These are phyloP conservation scores for Schoenoplectus tabernaemontani DNA, from an alignment of 202 grass and related monocot genomes.

Conservation along the genomic window DNA sequence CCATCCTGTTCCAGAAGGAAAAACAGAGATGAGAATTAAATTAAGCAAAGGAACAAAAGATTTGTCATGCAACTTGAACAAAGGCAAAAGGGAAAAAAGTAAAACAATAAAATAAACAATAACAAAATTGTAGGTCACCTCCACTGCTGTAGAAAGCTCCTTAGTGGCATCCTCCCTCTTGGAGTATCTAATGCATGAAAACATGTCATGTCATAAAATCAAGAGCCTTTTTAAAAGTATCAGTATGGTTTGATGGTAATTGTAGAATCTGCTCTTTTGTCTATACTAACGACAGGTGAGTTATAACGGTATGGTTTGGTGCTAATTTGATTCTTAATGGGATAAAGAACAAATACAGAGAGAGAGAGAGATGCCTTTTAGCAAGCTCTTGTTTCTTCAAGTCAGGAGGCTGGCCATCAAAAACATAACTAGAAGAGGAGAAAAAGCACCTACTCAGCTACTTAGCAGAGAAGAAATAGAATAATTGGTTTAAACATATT, in stretches of 20 bases:
- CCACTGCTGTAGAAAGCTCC: slow-evolving; percentile 52
- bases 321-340: no score
- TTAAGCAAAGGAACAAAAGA: neutral
- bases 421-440: slow-evolving; percentile 69
- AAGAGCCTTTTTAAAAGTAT: neutral
- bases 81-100: neutral
- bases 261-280: neutral
- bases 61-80: neutral
- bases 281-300: neutral
- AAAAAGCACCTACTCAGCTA: no score
- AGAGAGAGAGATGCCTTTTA: slow-evolving; percentile 46
- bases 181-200: slow-evolving; percentile 36
- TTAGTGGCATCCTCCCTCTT: slow-evolving; percentile 93
- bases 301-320: no score
- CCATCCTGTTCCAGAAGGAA: slow-evolving; percentile 38
- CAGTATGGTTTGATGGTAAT: neutral
- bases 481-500: no score
- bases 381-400: slow-evolving; percentile 83
- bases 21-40: neutral
- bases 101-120: no score
- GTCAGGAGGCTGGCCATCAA: slow-evolving; percentile 90
- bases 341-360: neutral
- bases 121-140: slow-evolving; percentile 38
- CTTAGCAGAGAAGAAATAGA: no score
- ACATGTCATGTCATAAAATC: neutral